These are phyloP conservation scores for Arabidopsis arenosa DNA, from an alignment of 345 rosid genomes.

Conservation along the genomic window DNA sequence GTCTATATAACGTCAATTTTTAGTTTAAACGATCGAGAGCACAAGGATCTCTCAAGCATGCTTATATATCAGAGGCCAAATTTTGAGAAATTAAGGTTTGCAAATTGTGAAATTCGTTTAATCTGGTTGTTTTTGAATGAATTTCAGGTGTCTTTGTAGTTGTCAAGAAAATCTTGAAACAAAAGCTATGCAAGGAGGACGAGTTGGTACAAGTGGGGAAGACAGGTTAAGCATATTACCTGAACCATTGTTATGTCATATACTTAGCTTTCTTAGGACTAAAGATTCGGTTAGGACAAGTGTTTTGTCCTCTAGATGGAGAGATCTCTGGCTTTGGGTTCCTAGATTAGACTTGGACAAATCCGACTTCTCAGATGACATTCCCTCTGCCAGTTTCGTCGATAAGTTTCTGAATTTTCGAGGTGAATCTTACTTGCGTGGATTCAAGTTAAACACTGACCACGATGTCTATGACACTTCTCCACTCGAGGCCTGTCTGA, in stretches of 20 bases:
- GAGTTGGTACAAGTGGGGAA: slow-evolving; percentile 19
- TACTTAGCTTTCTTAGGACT: slow-evolving; percentile 26
- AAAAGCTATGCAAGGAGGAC: slow-evolving; percentile 22
- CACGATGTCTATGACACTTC: background rate
- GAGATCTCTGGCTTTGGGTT: slow-evolving; percentile 23
- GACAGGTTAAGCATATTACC: slow-evolving; percentile 32
- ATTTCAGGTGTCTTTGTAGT: background rate
- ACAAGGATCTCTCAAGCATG: background rate
- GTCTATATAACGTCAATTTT: background rate
- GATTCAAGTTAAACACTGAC: slow-evolving; percentile 31
- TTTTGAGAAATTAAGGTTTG: background rate
- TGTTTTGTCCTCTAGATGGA: slow-evolving; percentile 37
- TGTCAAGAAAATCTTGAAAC: background rate
- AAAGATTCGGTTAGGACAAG: slow-evolving; percentile 22
- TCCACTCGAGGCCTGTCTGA: background rate
- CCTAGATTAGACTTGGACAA: slow-evolving; percentile 22
- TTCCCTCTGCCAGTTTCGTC: background rate
- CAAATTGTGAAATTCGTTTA: background rate
- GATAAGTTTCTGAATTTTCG: slow-evolving; percentile 21
- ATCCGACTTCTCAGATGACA: slow-evolving; percentile 22
- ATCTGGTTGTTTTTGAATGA: background rate
- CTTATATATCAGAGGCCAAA: background rate
- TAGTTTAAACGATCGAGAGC: background rate
- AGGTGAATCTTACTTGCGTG: slow-evolving; percentile 14
- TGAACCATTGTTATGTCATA: slow-evolving; percentile 25